Conservation (phyloP, 208 protist genomes). For the Jaenimonas drosophilae region DNA sequence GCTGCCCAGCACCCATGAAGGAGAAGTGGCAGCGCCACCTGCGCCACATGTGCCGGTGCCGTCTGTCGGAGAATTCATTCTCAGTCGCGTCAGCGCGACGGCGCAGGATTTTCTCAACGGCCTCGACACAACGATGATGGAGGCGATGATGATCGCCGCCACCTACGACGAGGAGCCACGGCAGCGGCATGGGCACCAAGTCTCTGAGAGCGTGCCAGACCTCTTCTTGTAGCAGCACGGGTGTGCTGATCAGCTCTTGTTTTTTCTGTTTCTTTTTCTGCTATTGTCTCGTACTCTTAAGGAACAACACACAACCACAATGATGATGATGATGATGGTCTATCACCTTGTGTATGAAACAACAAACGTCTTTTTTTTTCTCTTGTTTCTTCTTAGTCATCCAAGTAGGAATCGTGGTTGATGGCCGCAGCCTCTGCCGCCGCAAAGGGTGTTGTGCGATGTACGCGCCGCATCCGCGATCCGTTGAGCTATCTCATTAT, state of each 20-base stretch:
- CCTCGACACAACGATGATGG: not conserved
- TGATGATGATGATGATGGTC: too few species aligned
- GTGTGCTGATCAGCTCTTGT: not conserved
- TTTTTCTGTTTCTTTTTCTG: slow-evolving; percentile 5
- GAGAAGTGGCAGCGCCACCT: too few species aligned
- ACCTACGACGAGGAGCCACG: not conserved
- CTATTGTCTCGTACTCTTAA: too few species aligned
- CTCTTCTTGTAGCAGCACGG: not conserved
- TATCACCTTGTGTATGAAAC: too few species aligned
- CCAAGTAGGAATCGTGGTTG: not conserved
- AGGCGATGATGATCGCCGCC: not conserved
- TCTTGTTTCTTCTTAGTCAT: slow-evolving; percentile 2
- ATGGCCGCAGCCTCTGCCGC: slow-evolving; percentile 5
- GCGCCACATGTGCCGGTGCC: too few species aligned
- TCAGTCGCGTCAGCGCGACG: too few species aligned
- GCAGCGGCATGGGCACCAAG: too few species aligned
- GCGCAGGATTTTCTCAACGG: too few species aligned
- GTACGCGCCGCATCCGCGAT: slow-evolving; percentile 67
- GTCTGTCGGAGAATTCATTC: too few species aligned
- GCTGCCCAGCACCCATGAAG: too few species aligned
- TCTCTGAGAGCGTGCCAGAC: too few species aligned
- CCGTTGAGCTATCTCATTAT: slow-evolving; percentile 78
- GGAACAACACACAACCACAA: too few species aligned
- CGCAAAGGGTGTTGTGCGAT: slow-evolving; percentile 27
- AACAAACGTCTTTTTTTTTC: not conserved